These are phyloP conservation scores for Neospermospora avenae DNA, from an alignment of 2,329 filamentous ascomycete genomes.

Conservation along the genomic window DNA sequence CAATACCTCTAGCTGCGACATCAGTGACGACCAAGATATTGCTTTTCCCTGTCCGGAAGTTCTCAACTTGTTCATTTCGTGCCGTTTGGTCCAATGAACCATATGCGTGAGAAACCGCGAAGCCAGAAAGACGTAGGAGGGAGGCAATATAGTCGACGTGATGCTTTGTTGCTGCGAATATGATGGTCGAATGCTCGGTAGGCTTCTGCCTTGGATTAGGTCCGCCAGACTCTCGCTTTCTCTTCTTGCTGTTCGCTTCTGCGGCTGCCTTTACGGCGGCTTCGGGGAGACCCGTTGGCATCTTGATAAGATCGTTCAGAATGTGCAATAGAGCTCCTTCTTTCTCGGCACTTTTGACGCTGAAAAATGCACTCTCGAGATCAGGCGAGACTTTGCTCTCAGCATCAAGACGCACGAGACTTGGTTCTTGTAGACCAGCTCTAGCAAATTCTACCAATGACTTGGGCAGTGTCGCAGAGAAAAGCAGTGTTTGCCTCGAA, in stretches of 20 bases:
- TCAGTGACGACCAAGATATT: constrained; percentile 96
- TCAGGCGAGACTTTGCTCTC: constrained; percentile 96
- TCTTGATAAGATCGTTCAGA: constrained; percentile 86
- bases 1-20: constrained; percentile 93
- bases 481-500: constrained; percentile 84
- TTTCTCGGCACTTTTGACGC: constrained; percentile 87
- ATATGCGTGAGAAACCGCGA: constrained; percentile 90
- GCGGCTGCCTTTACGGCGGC: constrained; percentile 36
- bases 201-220: constrained; percentile 64
- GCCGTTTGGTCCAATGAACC: constrained; percentile 93
- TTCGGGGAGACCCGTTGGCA: constrained; percentile 68
- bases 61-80: constrained; percentile 85
- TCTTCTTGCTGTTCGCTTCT: constrained; percentile 56
- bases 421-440: constrained; percentile 89
- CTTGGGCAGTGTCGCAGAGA: constrained; percentile 91
- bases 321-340: constrained; percentile 89
- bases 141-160: constrained; percentile 90
- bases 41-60: constrained; percentile 78
- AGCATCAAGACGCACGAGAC: constrained; percentile 83
- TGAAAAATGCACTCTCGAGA: constrained; percentile 93
- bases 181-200: constrained; percentile 86
- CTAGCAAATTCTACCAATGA: constrained; percentile 94
- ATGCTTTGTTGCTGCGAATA: constrained; percentile 94
- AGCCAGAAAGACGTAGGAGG: constrained; percentile 77
- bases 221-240: constrained; percentile 60